Evolutionary conservation across 2,329 filamentous ascomycete species (phyloP), one percentile per base, ranked within the genome.

Genomic region (Xylaria hypoxylon): DNA sequence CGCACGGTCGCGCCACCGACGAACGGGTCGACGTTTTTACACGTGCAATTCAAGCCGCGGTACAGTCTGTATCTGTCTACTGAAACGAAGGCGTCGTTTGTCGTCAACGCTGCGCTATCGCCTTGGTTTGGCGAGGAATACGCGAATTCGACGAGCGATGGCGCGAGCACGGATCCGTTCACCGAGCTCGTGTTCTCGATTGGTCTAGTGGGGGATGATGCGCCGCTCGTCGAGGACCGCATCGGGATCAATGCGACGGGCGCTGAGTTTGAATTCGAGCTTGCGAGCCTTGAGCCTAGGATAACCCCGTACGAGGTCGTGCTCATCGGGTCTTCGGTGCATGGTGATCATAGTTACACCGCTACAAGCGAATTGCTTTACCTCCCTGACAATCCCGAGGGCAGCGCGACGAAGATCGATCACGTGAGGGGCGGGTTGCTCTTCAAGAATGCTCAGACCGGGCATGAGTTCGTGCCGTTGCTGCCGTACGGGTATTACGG

Each of bases 341-440:
- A 71, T 11, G 76, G 78, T n/a, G 67, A 73, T 7, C 68, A 71
- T 22, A 78, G 76, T 11, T 79, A 80, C 64, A 80, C 78, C 0
- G 79, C 79, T 0, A 77, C 74, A 0, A 78, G 77, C 53, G 76
- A 80, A 44, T 70, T 83, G 19, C 74, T 76, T 44, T 82, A 81
- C 67, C 79, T 85, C 0, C 82, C 83, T 0, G 80, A 81, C 24
- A 83, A 82, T 51, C 72, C 72, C 2, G 75, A 64, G 5, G 81
- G 82, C 31, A 84, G 82, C 72, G 79, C 81, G 50, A 80, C 81
- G 2, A 81, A 80, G 69, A 76, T 85, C 15, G 83, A 85, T 69
- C 79, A 83, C 64, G 69, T 83, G 10, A 77, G 79, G 35, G 82
- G 83, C 19, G 81, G 81, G 0, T 69, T 85, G 17, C 74, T 79